Base-by-base conservation (phyloP, 2,329 filamentous ascomycete species). In the Hirsutella rhossiliensis region DNA sequence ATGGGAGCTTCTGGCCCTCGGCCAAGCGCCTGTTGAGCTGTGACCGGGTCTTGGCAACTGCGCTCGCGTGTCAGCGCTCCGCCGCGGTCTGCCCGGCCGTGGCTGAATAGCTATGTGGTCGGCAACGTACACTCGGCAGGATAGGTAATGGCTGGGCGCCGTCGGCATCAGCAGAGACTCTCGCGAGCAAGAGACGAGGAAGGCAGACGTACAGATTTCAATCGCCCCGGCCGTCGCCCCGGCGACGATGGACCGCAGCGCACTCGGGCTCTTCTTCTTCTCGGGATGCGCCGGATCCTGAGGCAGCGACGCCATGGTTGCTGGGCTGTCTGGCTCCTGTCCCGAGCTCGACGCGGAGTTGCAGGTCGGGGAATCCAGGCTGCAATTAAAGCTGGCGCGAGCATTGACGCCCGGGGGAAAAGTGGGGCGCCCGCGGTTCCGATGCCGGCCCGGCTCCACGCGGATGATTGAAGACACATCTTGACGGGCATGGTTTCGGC, bases 211-310 rank as follows among this genome's bases (percentile, higher is more conserved):
- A 89, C 85, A 80, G 62, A 97, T 97, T 68, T 98, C 90, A 52
- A 97, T 77, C 44, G 89, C 92, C 57, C 92, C 92, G 44, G 90
- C 92, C n/a, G 84, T 85, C 45, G 87, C 87, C 50, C 92, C 92
- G 45, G 92, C 92, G 55, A 97, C 72, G 55, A 97, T 86, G 47
- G 88, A 95, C 54, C 92, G 85, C 60, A 95, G 65, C 41, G 85
- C 78, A 58, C 85, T 95, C 40, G 89, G 86, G 66, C 62, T 61
- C 59, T 73, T 73, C 50, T 62, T 59, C 53, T 62, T 58, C 38
- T 57, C 54, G 31, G 53, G 31, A 34, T 48, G 45, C 19, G 48
- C 50, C 39, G 50, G 41, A 45, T 54, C 55, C 42, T 54, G 47
- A 30, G 54, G 38, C 42, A 42, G 32, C n/a, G 56, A 51, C 44